Conservation (phyloP, 1,284 basidiomycete genomes). For the Retiboletus fuscus region DNA sequence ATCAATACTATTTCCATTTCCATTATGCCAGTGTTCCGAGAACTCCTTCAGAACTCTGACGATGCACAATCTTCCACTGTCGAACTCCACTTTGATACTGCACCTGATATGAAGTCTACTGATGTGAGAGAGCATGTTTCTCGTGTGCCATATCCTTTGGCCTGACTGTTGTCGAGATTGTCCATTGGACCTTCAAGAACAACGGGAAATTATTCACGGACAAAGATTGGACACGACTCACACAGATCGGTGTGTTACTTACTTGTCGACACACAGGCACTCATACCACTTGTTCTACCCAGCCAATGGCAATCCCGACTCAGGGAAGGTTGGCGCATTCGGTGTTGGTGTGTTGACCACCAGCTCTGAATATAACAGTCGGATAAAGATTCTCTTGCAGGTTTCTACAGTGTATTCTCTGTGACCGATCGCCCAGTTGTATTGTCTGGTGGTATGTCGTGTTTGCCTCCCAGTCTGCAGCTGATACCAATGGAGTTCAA, state of each 20-base stretch:
- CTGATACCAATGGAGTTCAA: background rate
- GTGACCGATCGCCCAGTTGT: background rate
- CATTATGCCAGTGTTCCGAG: constrained; percentile 75
- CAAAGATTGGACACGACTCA: constrained; percentile 86
- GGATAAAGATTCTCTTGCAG: background rate
- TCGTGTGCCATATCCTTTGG: too few species aligned
- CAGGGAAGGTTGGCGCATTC: constrained; percentile 62
- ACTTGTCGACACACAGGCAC: background rate
- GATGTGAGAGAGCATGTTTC: background rate
- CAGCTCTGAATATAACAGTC: too few species aligned
- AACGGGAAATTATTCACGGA: constrained; percentile 85
- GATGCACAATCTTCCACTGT: constrained; percentile 86
- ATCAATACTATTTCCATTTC: background rate
- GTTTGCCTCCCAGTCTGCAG: too few species aligned
- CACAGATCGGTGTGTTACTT: constrained; percentile 77
- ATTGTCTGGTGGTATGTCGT: background rate
- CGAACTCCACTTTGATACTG: constrained; percentile 79
- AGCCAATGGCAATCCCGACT: constrained; percentile 84
- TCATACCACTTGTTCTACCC: background rate
- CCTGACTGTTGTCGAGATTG: constrained; percentile 55
- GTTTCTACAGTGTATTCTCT: constrained; percentile 12
- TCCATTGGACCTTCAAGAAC: constrained; percentile 86
- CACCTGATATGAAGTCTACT: background rate
- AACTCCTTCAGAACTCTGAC: constrained; percentile 93
- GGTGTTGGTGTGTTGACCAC: constrained; percentile 77